A percentile compares a stretch with the other conserved stretches of the same genome.
phyloP scores from a whole-genome alignment of 352 stramenopile genomes.

The Globisporangium yorkense region DNA sequence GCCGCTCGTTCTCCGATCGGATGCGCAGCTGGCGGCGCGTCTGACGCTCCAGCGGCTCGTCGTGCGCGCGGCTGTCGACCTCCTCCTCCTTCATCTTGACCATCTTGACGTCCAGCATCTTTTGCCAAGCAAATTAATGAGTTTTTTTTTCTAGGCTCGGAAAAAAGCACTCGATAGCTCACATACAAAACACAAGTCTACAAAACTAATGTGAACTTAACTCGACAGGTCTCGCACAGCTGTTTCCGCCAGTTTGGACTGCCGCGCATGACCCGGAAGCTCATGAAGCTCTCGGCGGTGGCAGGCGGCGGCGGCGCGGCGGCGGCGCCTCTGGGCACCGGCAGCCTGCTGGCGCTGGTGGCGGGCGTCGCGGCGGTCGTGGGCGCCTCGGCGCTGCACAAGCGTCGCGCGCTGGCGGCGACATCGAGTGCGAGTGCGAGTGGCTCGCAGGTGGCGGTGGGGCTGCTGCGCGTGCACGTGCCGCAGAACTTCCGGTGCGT shows the following conservation, averaged over 20 bases:
- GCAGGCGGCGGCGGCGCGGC: conserved; percentile 9
- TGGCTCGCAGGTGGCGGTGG: conserved; percentile 27
- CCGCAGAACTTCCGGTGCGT: conserved; percentile 45
- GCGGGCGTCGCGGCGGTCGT: conserved; percentile 36
- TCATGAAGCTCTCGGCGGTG: conserved; percentile 30
- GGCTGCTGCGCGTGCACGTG: conserved; percentile 45
- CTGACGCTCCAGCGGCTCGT: conserved; percentile 23
- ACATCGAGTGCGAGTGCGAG: background rate
- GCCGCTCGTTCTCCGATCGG: conserved; percentile 4
- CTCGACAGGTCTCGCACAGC: too few species aligned
- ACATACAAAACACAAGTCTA: background rate
- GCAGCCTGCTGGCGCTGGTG: conserved; percentile 32
- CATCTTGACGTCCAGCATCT: background rate
- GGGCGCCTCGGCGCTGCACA: conserved; percentile 40
- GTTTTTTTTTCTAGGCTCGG: background rate
- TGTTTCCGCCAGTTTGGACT: background rate
- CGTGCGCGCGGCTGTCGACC: conserved; percentile 24
- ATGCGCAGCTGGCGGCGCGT: conserved; percentile 20
- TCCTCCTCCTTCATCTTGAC: conserved; percentile 11
- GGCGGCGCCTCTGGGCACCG: conserved; percentile 24
- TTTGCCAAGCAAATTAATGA: background rate
- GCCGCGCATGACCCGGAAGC: conserved; percentile 33
- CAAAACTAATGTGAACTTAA: too few species aligned
- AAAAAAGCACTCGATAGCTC: background rate
- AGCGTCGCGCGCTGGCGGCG: conserved; percentile 13